Conservation (phyloP, 208 protist species). For the Herpetomonas muscarum region DNA sequence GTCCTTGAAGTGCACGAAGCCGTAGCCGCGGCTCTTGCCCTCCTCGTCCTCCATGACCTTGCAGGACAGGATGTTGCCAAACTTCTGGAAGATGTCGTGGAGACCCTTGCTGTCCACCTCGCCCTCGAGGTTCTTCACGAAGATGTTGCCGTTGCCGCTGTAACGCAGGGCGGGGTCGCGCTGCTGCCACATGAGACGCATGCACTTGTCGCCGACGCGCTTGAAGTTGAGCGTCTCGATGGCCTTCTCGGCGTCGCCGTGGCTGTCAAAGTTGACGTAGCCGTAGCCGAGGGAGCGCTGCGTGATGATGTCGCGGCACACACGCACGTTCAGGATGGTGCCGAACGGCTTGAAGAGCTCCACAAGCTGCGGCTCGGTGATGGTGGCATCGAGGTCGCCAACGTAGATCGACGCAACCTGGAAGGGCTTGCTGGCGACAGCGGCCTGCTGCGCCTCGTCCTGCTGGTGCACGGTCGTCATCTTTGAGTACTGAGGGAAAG, state of each 20-base stretch:
- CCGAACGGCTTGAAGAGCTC: constrained; percentile 98
- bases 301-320: constrained; percentile 98
- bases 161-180: constrained; percentile 97
- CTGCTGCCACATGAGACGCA: constrained; percentile 99
- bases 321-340: constrained; percentile 97
- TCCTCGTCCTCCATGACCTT: constrained; percentile 93
- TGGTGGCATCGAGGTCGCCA: constrained; percentile 95
- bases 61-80: constrained; percentile 98
- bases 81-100: constrained; percentile 96
- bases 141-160: constrained; percentile 98
- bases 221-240: constrained; percentile 99
- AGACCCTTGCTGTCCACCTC: constrained; percentile 97
- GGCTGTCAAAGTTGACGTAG: constrained; percentile 99
- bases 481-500: neutral
- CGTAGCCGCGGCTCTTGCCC: constrained; percentile 96
- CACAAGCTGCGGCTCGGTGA: constrained; percentile 93
- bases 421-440: constrained; percentile 53
- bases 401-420: constrained; percentile 97
- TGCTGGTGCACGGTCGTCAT: constrained; percentile 14
- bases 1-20: constrained; percentile 99
- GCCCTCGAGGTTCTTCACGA: constrained; percentile 98
- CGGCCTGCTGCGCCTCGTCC: constrained; percentile 6
- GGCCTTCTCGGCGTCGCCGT: constrained; percentile 94
- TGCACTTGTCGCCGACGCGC: constrained; percentile 90
- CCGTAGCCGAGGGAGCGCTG: constrained; percentile 98